phyloP scores from a whole-genome alignment of 306 rosid species.

The Gastrolobium villosum region DNA sequence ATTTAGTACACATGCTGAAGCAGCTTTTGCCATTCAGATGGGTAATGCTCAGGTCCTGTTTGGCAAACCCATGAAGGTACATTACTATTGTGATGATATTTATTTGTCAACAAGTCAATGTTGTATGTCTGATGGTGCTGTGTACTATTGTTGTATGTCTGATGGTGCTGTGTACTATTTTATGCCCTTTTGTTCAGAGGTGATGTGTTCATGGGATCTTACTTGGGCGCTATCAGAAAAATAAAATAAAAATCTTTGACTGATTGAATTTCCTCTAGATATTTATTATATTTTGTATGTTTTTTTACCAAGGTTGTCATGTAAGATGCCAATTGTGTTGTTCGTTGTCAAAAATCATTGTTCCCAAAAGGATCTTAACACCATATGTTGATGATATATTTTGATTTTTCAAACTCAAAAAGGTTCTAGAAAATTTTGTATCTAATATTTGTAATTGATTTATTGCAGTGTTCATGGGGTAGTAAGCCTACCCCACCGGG shows the following conservation, averaged over 20 bases:
- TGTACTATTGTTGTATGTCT: not conserved
- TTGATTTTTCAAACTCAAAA: not conserved
- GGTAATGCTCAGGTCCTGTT: constrained; percentile 78
- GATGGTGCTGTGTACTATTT: not conserved
- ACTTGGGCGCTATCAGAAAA: not conserved
- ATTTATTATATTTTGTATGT: too few species aligned
- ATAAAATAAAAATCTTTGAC: too few species aligned
- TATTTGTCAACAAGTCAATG: not conserved
- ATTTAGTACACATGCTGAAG: constrained; percentile 87
- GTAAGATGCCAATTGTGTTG: not conserved
- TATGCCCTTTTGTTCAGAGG: not conserved
- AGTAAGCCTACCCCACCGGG: constrained; percentile 96
- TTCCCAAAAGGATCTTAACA: not conserved
- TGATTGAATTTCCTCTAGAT: too few species aligned
- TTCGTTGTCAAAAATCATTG: not conserved
- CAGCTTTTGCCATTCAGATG: constrained; percentile 89
- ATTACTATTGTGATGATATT: constrained; percentile 12
- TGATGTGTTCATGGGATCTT: not conserved
- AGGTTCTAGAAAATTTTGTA: constrained; percentile 17
- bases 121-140: not conserved
- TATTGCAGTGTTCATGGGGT: constrained; percentile 95
- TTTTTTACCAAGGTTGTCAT: too few species aligned
- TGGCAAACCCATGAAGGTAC: constrained; percentile 93
- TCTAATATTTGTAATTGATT: constrained; percentile 17
- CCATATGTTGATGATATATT: not conserved